Percentiles rank a stretch among this genome's conserved stretches.
Conservation (phyloP, 805 yeast species). For the Metschnikowia hibisci region DNA sequence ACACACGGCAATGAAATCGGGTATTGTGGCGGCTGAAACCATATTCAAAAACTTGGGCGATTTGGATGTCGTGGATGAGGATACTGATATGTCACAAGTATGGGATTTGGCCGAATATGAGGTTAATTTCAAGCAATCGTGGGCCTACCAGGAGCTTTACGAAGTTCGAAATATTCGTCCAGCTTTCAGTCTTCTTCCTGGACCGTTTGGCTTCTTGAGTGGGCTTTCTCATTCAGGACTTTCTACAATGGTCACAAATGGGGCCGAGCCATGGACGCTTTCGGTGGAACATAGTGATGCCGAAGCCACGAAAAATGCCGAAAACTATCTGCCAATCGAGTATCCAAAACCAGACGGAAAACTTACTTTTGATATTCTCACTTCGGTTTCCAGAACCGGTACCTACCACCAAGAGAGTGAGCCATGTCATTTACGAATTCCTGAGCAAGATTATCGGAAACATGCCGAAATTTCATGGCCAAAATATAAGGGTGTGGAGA, state of each 20-base stretch:
- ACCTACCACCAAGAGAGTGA: slow-evolving; percentile 95
- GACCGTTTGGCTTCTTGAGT: slow-evolving; percentile 67
- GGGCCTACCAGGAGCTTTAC: slow-evolving; percentile 81
- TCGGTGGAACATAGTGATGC: slow-evolving; percentile 69
- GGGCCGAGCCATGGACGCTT: slow-evolving; percentile 86
- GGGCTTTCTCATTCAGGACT: slow-evolving; percentile 85
- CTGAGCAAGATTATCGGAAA: slow-evolving; percentile 54
- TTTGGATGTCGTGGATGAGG: slow-evolving; percentile 45
- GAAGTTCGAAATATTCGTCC: slow-evolving; percentile 91
- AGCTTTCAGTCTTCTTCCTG: slow-evolving; percentile 56
- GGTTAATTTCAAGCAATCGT: slow-evolving; percentile 62
- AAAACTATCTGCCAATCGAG: slow-evolving; percentile 61
- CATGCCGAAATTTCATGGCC: slow-evolving; percentile 73
- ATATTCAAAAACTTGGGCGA: slow-evolving; percentile 48
- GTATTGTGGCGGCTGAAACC: slow-evolving; percentile 89
- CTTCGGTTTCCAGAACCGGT: slow-evolving; percentile 95
- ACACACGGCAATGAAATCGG: slow-evolving; percentile 95
- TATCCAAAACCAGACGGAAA: slow-evolving; percentile 97
- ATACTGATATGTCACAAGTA: slow-evolving; percentile 38
- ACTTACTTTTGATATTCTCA: slow-evolving; percentile 83
- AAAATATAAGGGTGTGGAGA: slow-evolving; percentile 80
- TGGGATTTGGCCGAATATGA: slow-evolving; percentile 60
- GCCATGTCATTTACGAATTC: slow-evolving; percentile 72
- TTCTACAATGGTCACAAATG: slow-evolving; percentile 72
- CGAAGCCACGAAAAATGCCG: slow-evolving; percentile 63